Conservation (phyloP, 371 early-diverging fungal genomes). For the Lichtheimia ornata region DNA sequence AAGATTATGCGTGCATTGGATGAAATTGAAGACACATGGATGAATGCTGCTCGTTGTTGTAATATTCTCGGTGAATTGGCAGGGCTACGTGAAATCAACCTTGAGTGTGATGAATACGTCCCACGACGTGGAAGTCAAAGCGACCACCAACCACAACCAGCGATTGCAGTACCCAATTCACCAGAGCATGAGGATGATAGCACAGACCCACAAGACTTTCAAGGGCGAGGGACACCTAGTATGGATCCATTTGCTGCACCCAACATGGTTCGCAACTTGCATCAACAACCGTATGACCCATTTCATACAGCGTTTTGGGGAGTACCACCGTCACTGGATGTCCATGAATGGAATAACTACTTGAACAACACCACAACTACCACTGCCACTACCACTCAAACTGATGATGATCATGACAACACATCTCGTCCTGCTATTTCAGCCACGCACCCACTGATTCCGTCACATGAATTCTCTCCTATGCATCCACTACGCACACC, state of each 20-base stretch:
- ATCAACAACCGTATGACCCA: constrained; percentile 23
- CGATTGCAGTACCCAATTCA: constrained; percentile 6
- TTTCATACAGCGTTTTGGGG: constrained; percentile 30
- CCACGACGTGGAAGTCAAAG: not conserved
- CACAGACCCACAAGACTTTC: constrained; percentile 1
- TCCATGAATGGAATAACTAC: constrained; percentile 31
- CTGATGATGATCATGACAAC: not conserved
- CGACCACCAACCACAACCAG: not conserved
- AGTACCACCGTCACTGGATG: constrained; percentile 26
- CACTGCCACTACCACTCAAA: not conserved
- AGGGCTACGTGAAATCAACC: constrained; percentile 27
- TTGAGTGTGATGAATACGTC: constrained; percentile 14
- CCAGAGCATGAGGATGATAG: constrained; percentile 3
- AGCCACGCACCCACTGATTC: constrained; percentile 5
- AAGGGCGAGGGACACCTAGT: constrained; percentile 11
- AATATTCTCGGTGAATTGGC: constrained; percentile 28
- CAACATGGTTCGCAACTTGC: constrained; percentile 20
- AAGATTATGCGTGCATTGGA: constrained; percentile 30
- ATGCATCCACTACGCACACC: constrained; percentile 6
- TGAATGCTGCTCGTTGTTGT: constrained; percentile 20
- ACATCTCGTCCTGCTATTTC: not conserved
- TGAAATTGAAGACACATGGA: constrained; percentile 31
- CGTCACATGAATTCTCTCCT: constrained; percentile 16
- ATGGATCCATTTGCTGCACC: constrained; percentile 38
- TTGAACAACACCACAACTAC: constrained; percentile 13